Evolutionary conservation across 495 filamentous ascomycete species (phyloP), one percentile per base, ranked within the genome.

Genomic region (Elaphomyces granulatus): DNA sequence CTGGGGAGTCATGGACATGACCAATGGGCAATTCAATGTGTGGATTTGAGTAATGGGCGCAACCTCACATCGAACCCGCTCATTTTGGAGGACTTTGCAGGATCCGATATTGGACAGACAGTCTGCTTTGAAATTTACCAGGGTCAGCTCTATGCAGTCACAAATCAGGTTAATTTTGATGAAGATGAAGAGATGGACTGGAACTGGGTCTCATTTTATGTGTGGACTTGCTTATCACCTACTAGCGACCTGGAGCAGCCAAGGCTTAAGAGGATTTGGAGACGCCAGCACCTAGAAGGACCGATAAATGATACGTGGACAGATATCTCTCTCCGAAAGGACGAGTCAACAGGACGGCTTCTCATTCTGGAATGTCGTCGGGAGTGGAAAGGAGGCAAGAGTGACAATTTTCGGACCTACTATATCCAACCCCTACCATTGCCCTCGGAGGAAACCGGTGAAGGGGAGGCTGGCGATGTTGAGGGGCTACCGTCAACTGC

Each of bases 221-320:
- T 74, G 40, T 83, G 76, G 61, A 61, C 72, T 26, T 75, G 81
- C 32, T 66, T 80, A 39, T 67, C 66, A 16, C 64, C 76, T 19
- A 42, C 50, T 7, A 46, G 54, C 0, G 8, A 51, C 45, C 16
- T 51, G 52, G 12, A 46, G 53, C 54, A 56, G 4, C 48, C 67
- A 7, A 48, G 58, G 15, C 52, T 56, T 2, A 48, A 59, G 16
- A 53, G 56, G 6, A 65, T 78, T 32, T 87, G 76, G 73, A 64
- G 83, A 20, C 71, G 83, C 33, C 60, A 78, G 39, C 78, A 85
- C 43, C 58, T 55, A 8, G 83, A 87, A 49, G 83, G 83, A 0
- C 78, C 81, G 2, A 77, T 87, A 41, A 78, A 86, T 46, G 80
- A 87, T 49, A 68, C 77, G 14, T 87, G 81, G 80, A 78, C 74